Evolutionary conservation across 352 stramenopile species (phyloP), one percentile per base, ranked within the genome.

Genomic region (Phytophthora sojae): DNA sequence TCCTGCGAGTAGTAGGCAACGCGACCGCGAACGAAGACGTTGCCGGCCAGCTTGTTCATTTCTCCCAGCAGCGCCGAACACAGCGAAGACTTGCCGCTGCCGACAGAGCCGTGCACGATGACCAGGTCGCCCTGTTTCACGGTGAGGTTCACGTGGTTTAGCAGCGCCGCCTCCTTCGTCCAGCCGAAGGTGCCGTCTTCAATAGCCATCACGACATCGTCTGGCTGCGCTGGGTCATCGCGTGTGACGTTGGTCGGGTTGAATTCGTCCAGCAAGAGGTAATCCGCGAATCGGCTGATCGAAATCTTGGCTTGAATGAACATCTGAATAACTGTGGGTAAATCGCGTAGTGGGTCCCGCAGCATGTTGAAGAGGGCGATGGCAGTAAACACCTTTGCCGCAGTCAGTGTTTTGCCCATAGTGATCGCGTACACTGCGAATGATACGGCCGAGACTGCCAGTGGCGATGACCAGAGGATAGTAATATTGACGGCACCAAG

Each of bases 1-100:
- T 92, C 79, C 73, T 98, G 93, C 25, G 89, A 81, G 53, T 87
- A 94, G 75, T 94, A 97, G 57, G 79, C 81, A 2, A 87, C 70
- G 3, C 29, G 49, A 0, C 79, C 82, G n/a, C 73, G 55, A 6
- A 91, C 81, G 32, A 81, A 75, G 0, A 91, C 82, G 0, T 54
- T 54, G 0, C 85, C 82, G 0, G 14, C 12, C 0, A 71, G 14
- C 15, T 86, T 89, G 61, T 92, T 79, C 83, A 99, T 98, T 64
- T 99, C 85, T 1, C 85, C 82, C 1, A 93, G 69, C 3, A 93
- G 51, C 2, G 80, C 77, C 3, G 77, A 77, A 37, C 74, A 85
- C 1, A 93, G 51, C 6, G 83, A 86, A 12, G 83, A 91, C 59
- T 93, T 93, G 26, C 83, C 83, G 12, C 63, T 65, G 5, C 85